Conservation (phyloP, 352 stramenopile genomes). For the Lagenidium giganteum region DNA sequence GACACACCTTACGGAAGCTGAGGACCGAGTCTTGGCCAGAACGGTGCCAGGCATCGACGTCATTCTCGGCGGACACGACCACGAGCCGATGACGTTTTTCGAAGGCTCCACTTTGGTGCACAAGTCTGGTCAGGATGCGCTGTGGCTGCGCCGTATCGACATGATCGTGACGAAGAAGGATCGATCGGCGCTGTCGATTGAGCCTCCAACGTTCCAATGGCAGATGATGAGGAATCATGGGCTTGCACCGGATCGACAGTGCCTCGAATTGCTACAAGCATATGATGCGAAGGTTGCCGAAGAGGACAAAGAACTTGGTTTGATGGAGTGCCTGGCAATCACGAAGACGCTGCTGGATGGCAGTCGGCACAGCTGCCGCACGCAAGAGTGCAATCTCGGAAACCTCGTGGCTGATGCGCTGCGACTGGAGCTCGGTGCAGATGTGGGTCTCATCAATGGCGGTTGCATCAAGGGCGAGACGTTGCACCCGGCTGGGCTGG, state of each 20-base stretch:
- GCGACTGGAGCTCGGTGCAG: constrained; percentile 37
- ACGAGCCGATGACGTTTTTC: constrained; percentile 69
- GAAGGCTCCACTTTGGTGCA: constrained; percentile 61
- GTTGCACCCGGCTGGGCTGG: constrained; percentile 47
- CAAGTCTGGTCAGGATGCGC: constrained; percentile 81
- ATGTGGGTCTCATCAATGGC: constrained; percentile 73
- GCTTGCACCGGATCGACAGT: constrained; percentile 35
- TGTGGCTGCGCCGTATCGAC: constrained; percentile 71
- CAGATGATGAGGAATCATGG: constrained; percentile 62
- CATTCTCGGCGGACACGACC: constrained; percentile 87
- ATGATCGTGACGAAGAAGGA: constrained; percentile 34
- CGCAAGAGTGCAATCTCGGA: constrained; percentile 58
- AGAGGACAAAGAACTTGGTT: constrained; percentile 42
- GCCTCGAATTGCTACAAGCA: constrained; percentile 33
- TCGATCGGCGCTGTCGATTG: constrained; percentile 20
- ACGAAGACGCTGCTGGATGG: constrained; percentile 54
- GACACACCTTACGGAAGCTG: constrained; percentile 65
- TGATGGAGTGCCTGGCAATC: constrained; percentile 26
- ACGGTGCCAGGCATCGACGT: constrained; percentile 62
- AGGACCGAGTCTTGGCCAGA: constrained; percentile 52
- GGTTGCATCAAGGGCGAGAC: constrained; percentile 81
- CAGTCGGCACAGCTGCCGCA: constrained; percentile 48
- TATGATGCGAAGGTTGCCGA: constrained; percentile 37
- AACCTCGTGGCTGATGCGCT: constrained; percentile 78
- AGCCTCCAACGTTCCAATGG: constrained; percentile 61